Evolutionary conservation across 352 stramenopile species (phyloP).

Genomic region (Phytophthora hybrid): DNA sequence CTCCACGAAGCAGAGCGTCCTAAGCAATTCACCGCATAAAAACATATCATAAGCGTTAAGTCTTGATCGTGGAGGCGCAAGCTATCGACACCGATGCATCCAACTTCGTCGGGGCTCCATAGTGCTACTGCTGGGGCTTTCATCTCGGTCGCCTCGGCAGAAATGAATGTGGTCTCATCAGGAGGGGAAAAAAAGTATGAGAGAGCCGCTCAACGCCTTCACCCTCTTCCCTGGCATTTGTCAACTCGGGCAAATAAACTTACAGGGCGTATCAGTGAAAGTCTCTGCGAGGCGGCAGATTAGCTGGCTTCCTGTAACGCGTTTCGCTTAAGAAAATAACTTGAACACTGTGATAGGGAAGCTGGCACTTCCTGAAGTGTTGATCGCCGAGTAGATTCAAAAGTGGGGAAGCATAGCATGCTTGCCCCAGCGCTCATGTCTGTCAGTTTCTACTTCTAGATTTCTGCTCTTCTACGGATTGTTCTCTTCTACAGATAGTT

Average conservation of each 20-base stretch:
- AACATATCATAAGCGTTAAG: too few relatives aligned
- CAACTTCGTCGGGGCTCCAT: not conserved
- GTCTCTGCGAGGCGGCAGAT: not conserved
- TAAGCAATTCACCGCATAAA: not conserved
- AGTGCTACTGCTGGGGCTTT: not conserved
- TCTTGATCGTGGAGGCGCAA: not conserved
- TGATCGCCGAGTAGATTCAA: too few relatives aligned
- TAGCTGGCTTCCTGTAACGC: not conserved
- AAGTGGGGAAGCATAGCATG: too few relatives aligned
- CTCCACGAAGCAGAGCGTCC: not conserved
- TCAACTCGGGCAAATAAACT: too few relatives aligned
- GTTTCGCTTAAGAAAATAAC: too few relatives aligned
- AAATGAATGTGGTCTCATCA: not conserved
- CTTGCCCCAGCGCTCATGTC: too few relatives aligned
- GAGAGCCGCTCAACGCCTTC: not conserved
- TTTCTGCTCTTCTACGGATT: too few relatives aligned
- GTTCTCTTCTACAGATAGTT: too few relatives aligned
- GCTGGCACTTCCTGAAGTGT: too few relatives aligned
- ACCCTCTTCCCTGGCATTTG: too few relatives aligned
- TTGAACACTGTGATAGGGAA: too few relatives aligned
- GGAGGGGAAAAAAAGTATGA: not conserved
- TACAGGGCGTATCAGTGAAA: not conserved
- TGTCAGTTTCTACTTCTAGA: too few relatives aligned
- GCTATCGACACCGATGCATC: not conserved
- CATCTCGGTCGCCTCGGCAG: not conserved